Conservation (phyloP, 192 early-diverging fungal genomes). For the Powellomyces hirtus region DNA sequence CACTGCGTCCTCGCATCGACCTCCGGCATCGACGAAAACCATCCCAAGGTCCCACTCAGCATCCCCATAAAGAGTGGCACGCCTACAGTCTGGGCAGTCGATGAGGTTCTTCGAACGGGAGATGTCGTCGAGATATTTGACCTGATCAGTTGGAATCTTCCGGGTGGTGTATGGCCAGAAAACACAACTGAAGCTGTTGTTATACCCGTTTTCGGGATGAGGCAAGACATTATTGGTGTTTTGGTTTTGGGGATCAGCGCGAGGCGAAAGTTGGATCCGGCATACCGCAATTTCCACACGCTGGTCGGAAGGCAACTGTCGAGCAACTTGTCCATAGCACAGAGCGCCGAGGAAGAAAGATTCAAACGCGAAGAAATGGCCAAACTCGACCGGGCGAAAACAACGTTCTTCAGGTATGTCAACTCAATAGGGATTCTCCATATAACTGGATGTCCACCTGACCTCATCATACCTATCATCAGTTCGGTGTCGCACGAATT, state of each 20-base stretch:
- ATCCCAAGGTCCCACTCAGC: neutral
- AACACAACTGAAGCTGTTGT: neutral
- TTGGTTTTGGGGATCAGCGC: constrained; percentile 10
- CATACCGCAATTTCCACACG: constrained; percentile 1
- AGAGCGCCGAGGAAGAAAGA: constrained; percentile 1
- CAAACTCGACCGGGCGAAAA: constrained; percentile 11
- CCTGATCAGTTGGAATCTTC: neutral
- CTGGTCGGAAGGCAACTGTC: constrained; percentile 10
- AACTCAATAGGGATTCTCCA: too few species aligned
- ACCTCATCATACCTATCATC: too few species aligned
- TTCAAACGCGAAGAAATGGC: neutral
- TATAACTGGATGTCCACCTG: too few species aligned
- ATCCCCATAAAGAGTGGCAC: neutral
- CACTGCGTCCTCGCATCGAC: neutral
- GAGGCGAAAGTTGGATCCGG: constrained; percentile 1
- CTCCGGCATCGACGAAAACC: neutral
- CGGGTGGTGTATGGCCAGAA: constrained; percentile 16
- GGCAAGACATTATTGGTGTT: neutral
- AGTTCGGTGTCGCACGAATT: constrained; percentile 5
- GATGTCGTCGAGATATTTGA: neutral
- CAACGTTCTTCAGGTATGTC: constrained; percentile 18
- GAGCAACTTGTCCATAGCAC: constrained; percentile 2
- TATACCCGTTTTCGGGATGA: neutral
- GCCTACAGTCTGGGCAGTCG: neutral
- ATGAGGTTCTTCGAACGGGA: neutral